These are phyloP conservation scores for fission yeast (Schizosaccharomyces pombe) DNA, from an alignment of 805 yeast species.

Conservation along the genomic window DNA sequence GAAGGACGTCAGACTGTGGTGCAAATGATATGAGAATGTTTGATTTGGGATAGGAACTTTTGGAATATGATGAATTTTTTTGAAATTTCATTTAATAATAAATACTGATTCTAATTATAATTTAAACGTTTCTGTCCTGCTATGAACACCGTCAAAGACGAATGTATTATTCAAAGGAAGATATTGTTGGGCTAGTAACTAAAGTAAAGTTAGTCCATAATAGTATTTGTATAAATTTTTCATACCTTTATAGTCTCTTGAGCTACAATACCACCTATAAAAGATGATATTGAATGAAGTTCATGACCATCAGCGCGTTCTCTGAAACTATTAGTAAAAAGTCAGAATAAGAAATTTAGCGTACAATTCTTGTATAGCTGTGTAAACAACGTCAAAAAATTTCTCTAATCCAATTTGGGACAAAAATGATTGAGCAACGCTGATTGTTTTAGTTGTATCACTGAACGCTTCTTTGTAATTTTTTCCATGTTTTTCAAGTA, in stretches of 20 bases:
- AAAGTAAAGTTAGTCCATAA: no score
- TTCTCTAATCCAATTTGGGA: no score
- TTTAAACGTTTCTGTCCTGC: constrained; percentile 17
- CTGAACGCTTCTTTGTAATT: no score
- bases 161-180: constrained; percentile 49
- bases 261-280: constrained; percentile 65
- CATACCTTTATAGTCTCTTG: constrained; percentile 57
- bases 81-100: background rate
- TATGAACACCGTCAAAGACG: constrained; percentile 47
- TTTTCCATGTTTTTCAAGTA: no score
- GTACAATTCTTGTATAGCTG: background rate
- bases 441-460: no score
- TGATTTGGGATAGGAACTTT: no score
- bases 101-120: background rate
- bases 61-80: no score
- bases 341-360: background rate
- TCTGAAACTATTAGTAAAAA: constrained; percentile 4
- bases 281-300: constrained; percentile 35
- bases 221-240: no score
- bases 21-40: no score
- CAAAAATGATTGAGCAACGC: no score
- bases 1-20: no score
- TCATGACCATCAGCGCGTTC: constrained; percentile 20
- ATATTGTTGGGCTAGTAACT: constrained; percentile 39
- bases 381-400: no score